A percentile compares a stretch with the other conserved stretches of the same genome.
Conservation (phyloP, 2,329 filamentous ascomycete genomes). For the Exophiala oligosperma region DNA sequence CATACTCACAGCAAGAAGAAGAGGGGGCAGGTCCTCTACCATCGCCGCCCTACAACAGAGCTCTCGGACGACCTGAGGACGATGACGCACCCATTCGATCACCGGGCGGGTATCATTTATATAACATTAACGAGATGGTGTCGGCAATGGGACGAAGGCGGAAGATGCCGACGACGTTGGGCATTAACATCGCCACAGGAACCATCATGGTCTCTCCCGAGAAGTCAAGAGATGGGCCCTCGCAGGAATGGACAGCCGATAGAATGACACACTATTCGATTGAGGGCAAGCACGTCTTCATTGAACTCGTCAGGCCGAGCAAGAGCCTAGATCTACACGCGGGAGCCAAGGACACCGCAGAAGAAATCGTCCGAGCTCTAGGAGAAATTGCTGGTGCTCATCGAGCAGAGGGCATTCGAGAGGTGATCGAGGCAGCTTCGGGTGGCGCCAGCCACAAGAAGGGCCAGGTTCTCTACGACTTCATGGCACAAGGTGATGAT, state of each 20-base stretch:
- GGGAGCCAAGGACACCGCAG: constrained; percentile 92
- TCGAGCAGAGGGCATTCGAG: constrained; percentile 75
- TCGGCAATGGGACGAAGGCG: constrained; percentile 96
- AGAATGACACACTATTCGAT: constrained; percentile 97
- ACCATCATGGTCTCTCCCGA: constrained; percentile 89
- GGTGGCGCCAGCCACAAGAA: constrained; percentile 68
- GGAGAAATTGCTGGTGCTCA: constrained; percentile 87
- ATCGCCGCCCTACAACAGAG: constrained; percentile 58
- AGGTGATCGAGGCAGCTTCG: constrained; percentile 79
- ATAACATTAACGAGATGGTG: constrained; percentile 96
- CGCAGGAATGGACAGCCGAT: constrained; percentile 91
- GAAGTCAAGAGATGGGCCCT: constrained; percentile 75
- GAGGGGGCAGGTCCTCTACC: constrained; percentile 45
- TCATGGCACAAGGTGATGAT: constrained; percentile 93
- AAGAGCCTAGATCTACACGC: constrained; percentile 97
- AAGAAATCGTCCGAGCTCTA: constrained; percentile 84
- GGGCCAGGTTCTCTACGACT: constrained; percentile 88
- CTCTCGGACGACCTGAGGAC: constrained; percentile 45
- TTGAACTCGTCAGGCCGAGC: constrained; percentile 87
- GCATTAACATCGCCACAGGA: constrained; percentile 87
- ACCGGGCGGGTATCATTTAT: constrained; percentile 85
- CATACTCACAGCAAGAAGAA: constrained; percentile 41
- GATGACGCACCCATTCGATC: constrained; percentile 49
- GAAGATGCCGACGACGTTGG: constrained; percentile 96
- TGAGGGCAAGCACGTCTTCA: constrained; percentile 95